Percentiles rank a stretch among this genome's conserved stretches.
Evolutionary conservation across 129 eudicot genomes (phyloP).

Genomic region (Heracleum sosnowskyi): DNA sequence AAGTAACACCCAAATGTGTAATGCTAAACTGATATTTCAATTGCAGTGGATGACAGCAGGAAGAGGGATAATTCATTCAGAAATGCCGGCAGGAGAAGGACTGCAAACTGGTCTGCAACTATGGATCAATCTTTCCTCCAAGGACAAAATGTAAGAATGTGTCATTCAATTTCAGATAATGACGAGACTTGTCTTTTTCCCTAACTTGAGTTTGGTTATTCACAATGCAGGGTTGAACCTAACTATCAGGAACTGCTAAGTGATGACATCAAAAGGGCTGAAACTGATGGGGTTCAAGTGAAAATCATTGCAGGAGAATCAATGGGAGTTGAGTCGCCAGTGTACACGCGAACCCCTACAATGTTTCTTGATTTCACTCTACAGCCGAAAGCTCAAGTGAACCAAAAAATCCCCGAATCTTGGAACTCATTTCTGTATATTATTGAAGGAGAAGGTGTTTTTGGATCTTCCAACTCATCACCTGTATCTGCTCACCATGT

Average conservation of each 20-base stretch:
- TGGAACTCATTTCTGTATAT: conserved; percentile 73
- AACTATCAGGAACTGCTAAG: conserved; percentile 69
- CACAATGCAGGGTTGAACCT: conserved; percentile 64
- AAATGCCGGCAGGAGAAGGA: conserved; percentile 90
- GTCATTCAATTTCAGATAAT: not conserved
- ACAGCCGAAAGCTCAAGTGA: conserved; percentile 40
- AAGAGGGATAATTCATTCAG: conserved; percentile 87
- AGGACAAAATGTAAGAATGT: conserved; percentile 70
- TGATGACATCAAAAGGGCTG: conserved; percentile 52
- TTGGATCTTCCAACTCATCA: conserved; percentile 40
- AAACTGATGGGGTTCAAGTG: conserved; percentile 62
- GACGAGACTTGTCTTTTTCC: not conserved
- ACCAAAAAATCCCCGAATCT: conserved; percentile 62
- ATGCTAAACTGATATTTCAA: not conserved
- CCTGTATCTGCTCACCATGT: conserved; percentile 58
- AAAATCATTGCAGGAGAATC: conserved; percentile 81
- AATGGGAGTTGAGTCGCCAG: conserved; percentile 77
- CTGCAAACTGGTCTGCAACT: conserved; percentile 71
- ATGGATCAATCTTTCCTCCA: conserved; percentile 90
- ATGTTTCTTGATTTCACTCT: conserved; percentile 85
- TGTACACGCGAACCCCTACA: conserved; percentile 83
- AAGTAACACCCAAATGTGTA: not conserved
- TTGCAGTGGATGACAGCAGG: conserved; percentile 99
- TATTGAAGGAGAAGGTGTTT: conserved; percentile 71
- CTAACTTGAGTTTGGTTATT: not conserved